These are phyloP conservation scores for Corylus americana DNA, from an alignment of 306 rosid species.

Conservation along the genomic window DNA sequence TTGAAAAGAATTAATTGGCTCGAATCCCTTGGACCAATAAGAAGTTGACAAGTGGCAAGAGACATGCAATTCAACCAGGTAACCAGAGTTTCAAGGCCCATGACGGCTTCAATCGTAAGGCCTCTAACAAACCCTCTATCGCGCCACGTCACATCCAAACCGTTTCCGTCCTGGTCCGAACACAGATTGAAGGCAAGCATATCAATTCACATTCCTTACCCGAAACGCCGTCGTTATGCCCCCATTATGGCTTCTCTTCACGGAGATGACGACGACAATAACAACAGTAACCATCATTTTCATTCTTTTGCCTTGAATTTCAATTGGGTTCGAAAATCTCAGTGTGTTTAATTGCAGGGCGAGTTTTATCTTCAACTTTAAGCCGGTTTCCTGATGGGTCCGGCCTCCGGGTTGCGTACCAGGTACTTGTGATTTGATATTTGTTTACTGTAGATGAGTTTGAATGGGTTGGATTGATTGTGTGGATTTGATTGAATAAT, in stretches of 20 bases:
- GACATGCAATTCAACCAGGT: too few species aligned
- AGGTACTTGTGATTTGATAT: slow-evolving; percentile 42
- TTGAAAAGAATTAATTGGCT: too few species aligned
- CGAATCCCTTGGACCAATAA: too few species aligned
- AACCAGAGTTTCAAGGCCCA: neutral
- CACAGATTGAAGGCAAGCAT: slow-evolving; percentile 1
- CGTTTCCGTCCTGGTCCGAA: slow-evolving; percentile 11
- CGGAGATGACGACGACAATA: slow-evolving; percentile 22
- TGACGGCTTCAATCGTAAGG: slow-evolving; percentile 38
- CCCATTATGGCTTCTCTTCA: slow-evolving; percentile 34
- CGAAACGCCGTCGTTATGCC: slow-evolving; percentile 41
- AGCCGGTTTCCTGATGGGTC: slow-evolving; percentile 46
- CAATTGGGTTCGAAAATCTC: neutral
- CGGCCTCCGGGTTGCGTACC: slow-evolving; percentile 85
- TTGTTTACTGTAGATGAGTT: neutral
- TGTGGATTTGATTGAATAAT: slow-evolving; percentile 11
- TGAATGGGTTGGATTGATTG: neutral
- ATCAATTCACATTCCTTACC: slow-evolving; percentile 2
- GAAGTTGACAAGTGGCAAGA: too few species aligned
- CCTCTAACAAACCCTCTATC: slow-evolving; percentile 12
- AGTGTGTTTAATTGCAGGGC: slow-evolving; percentile 46
- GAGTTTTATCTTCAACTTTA: slow-evolving; percentile 48
- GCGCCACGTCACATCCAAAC: neutral
- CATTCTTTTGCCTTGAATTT: neutral
- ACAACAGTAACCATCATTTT: slow-evolving; percentile 30